Evolutionary conservation across 2,329 filamentous ascomycete species (phyloP), one percentile per base, ranked within the genome.

Genomic region (Cadophora sp.): DNA sequence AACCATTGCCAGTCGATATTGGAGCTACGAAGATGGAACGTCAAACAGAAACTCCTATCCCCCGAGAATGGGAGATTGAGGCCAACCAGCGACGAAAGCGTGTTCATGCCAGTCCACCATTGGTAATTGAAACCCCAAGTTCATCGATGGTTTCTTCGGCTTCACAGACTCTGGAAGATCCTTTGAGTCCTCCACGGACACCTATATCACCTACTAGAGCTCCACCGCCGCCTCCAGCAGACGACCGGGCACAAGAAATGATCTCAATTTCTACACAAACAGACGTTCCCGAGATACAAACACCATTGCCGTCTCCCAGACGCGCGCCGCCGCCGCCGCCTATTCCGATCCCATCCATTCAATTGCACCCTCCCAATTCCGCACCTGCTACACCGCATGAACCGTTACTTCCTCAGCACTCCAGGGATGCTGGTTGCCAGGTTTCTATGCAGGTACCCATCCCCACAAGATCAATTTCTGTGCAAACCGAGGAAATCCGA

Each of bases 401-500:
- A 71, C 89, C 90, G 61, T 84, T 89, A 6, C 86, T 97, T 64
- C 89, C 97, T 36, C 94, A 94, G 63, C 89, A 94, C 65, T 88
- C 88, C 69, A 97, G 94, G 78, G 93, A 93, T 78, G 89, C 91
- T 70, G 89, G 89, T 20, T 95, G 91, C 74, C 96, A 99, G 79
- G 93, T 94, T 30, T 84, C 84, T 45, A 81, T 88, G 59, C 78
- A 83, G 13, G 74, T 82, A 43, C 73, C 82, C 20, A 82, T 74
- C 16, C 70, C 73, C 20, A 69, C 70, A 30, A 74, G 73, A 83
- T 71, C 81, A 80, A 48, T 89, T 84, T 65, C 83, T 80, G 55
- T 88, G 66, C 96, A 99, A 81, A 99, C 96, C 0, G 94, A 98
- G 73, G 92, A 93, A 67, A 97, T 98, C 66, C 87, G 92, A 64